These are phyloP conservation scores for Monilinia fructicola DNA, from an alignment of 2,329 filamentous ascomycete species.

Conservation along the genomic window DNA sequence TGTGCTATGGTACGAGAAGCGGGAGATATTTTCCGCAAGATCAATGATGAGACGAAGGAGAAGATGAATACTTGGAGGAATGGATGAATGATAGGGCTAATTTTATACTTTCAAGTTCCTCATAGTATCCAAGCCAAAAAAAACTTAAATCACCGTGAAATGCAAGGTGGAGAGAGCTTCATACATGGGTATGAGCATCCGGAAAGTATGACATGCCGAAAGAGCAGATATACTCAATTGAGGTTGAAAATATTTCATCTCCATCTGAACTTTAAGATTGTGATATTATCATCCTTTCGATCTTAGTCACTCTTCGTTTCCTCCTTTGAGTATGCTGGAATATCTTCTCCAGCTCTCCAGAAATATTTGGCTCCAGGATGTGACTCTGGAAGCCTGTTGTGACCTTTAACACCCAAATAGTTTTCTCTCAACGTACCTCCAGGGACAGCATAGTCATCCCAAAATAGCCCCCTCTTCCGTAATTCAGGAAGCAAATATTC, in stretches of 20 bases:
- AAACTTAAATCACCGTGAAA: neutral
- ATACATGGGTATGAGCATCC: neutral
- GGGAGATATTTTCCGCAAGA: neutral
- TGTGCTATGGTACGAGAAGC: conserved; percentile 4
- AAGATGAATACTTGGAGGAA: neutral
- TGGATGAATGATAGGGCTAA: conserved; percentile 9
- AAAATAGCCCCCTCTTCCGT: conserved; percentile 55
- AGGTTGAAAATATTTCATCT: neutral
- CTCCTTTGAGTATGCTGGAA: conserved; percentile 26
- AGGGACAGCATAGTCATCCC: conserved; percentile 51
- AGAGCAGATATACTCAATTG: neutral
- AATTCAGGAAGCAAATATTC: conserved; percentile 66
- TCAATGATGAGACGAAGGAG: conserved; percentile 14
- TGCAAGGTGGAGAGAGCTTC: neutral
- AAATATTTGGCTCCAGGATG: conserved; percentile 50
- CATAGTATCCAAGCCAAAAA: too few species aligned
- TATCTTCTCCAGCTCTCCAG: conserved; percentile 41
- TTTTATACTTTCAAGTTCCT: neutral
- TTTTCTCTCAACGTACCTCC: conserved; percentile 63
- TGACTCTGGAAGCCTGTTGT: conserved; percentile 50
- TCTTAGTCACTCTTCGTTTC: neutral
- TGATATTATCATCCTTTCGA: neutral
- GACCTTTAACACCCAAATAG: conserved; percentile 52
- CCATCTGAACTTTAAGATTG: neutral
- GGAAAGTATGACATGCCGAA: neutral